Conservation (phyloP, 2,329 filamentous ascomycete species). For the Ambrosiella beaveri region DNA sequence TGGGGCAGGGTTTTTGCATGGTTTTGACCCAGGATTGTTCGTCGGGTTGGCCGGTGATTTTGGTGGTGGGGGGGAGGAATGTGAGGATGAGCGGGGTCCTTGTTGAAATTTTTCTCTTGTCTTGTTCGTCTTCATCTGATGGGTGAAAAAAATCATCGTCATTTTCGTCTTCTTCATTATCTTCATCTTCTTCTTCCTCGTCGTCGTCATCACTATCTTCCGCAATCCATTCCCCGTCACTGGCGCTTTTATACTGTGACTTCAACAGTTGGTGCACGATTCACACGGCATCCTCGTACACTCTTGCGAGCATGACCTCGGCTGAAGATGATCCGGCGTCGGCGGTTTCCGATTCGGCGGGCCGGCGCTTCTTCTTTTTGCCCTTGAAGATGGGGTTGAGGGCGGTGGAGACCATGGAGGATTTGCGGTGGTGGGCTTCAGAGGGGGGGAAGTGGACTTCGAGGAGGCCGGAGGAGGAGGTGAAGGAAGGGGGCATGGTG, state of each 20-base stretch:
- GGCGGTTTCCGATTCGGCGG: background rate
- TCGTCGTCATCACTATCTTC: background rate
- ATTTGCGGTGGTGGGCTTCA: slow-evolving; percentile 47
- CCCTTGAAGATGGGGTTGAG: background rate
- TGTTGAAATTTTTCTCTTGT: background rate
- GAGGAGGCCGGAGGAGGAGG: background rate
- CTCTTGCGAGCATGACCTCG: background rate
- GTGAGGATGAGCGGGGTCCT: background rate
- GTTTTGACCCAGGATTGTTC: background rate
- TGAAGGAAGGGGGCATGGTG: background rate
- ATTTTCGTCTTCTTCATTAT: background rate
- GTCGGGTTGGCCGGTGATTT: background rate
- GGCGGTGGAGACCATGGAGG: slow-evolving; percentile 38
- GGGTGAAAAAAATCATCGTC: background rate
- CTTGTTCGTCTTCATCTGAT: too few species aligned
- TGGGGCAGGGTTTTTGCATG: too few species aligned
- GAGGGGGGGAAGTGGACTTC: slow-evolving; percentile 46
- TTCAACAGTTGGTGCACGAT: background rate
- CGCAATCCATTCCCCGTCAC: background rate
- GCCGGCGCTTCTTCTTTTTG: background rate
- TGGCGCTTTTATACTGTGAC: background rate
- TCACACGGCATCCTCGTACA: background rate
- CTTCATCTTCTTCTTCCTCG: background rate
- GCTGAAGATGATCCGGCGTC: background rate
- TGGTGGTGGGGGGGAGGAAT: background rate